Evolutionary conservation across 331 rosid species (phyloP), one percentile per base, ranked within the genome.

Genomic region (Quercus tomentella): DNA sequence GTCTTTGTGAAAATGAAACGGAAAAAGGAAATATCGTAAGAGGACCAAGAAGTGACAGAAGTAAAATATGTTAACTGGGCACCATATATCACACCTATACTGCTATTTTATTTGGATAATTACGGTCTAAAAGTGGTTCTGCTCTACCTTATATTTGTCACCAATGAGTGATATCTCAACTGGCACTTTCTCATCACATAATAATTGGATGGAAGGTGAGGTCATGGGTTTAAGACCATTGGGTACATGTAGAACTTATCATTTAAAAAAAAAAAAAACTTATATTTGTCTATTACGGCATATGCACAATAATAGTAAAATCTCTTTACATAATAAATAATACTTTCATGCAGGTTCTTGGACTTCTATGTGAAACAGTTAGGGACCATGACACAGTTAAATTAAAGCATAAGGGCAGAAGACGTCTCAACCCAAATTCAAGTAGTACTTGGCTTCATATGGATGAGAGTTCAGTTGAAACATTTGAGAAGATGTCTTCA

Each of bases 341-440:
- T 63, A 68, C 72, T 76, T 82, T 84, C 76, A 58, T 83, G 85
- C 91, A 95, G 98, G 98, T 94, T 86, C 96, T 95, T 82, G 92
- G 87, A 76, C 86, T 91, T 71, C 62, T 95, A 57, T 89, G 96
- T 72, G 97, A 90, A 83, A 84, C 91, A 69, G 84, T 89, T 69
- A 89, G 90, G 86, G 81, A 80, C 76, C 84, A 80, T 52, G 80
- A 76, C 72, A 62, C 52, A 22, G 82, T 45, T 23, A 80, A 86
- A 76, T 65, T 82, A 75, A 87, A 73, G 81, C 81, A 37, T 78
- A 91, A 85, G 73, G 82, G 56, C 63, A 83, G 78, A 25, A 86
- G 83, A 84, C 75, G 62, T 43, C 66, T 82, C 74, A 81, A 81
- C 69, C 74, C 82, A 83, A 76, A 67, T 70, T 57, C 84, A 31